Conservation (phyloP, 371 early-diverging fungal species). For the Mortierella sp. region DNA sequence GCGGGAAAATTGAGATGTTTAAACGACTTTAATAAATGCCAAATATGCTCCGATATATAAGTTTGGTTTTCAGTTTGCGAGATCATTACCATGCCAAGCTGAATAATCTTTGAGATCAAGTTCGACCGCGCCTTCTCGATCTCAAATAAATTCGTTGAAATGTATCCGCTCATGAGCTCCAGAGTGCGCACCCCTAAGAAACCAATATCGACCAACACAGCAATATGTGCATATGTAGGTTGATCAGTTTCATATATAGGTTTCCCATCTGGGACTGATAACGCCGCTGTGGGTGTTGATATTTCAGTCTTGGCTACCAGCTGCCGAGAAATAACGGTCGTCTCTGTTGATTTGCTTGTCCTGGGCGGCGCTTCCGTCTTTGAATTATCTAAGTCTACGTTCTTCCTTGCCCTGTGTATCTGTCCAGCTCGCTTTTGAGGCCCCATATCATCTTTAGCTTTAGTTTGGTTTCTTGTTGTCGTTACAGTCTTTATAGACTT, state of each 20-base stretch:
- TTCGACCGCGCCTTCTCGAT: slow-evolving; percentile 53
- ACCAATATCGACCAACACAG: slow-evolving; percentile 40
- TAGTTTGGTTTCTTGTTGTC: not conserved
- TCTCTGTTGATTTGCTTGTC: not conserved
- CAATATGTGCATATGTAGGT: slow-evolving; percentile 39
- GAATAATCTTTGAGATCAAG: slow-evolving; percentile 38
- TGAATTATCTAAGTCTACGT: not conserved
- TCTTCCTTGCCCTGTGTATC: slow-evolving; percentile 6
- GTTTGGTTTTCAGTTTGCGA: not conserved
- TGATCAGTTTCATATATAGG: slow-evolving; percentile 24
- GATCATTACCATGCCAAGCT: slow-evolving; percentile 47
- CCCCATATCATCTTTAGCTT: not conserved
- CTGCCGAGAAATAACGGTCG: not conserved
- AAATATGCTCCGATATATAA: not conserved
- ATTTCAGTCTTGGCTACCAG: not conserved
- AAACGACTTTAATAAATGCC: not conserved
- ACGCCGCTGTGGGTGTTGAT: not conserved
- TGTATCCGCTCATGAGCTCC: slow-evolving; percentile 19
- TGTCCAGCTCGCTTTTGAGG: not conserved
- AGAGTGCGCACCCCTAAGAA: slow-evolving; percentile 29
- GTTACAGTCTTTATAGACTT: not conserved
- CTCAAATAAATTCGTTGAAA: slow-evolving; percentile 19
- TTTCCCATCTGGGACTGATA: not conserved
- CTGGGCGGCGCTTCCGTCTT: not conserved
- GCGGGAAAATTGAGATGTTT: not conserved